Base-by-base conservation (phyloP, 805 yeast genomes). In the Wickerhamomyces tratensis region DNA sequence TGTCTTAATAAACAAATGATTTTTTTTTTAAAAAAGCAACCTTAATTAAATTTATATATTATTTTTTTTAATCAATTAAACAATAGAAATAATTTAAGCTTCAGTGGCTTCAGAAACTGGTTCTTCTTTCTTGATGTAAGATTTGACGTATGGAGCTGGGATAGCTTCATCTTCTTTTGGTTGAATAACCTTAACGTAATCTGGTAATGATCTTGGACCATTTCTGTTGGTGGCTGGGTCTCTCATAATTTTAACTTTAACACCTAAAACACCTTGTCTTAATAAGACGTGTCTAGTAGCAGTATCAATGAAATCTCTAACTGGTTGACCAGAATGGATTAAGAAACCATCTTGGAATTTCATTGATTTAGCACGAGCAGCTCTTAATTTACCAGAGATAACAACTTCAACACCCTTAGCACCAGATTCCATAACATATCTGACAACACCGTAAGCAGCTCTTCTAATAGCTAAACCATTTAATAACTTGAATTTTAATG, bases 311-410 rank as follows among this genome's bases (percentile, higher is more conserved):
- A 93, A 93, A 70, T 93, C 98, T 61, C 77, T 82, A 72, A 91
- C 93, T 76, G 98, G 98, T 80, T 93, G 98, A 86, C 98, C 98
- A 66, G 97, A 88, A 93, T 93, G 98, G 82, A 93, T 93, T 93
- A 93, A 86, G 96, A 93, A 93, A 81, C 98, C 98, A 71, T 91
- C 98, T 69, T 93, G 84, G 83, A 91, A 93, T 78, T 93, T 93
- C 95, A 93, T 95, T 66, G 97, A 82, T 86, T 93, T 93, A 65
- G 98, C 98, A 82, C 98, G 88, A 65, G 98, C 98, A 75, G 96
- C 98, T 79, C 97, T 87, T 72, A 94, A 84, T 79, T 93, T 93
- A 83, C 98, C 98, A 61, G 97, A 88, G 68, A 93, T 86, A 63
- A 93, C 98, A 72, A 93, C 98, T 81, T 93, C 98, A 68, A 94